Conservation (phyloP, 768 basidiomycete species). For the Naganishia randhawae region DNA sequence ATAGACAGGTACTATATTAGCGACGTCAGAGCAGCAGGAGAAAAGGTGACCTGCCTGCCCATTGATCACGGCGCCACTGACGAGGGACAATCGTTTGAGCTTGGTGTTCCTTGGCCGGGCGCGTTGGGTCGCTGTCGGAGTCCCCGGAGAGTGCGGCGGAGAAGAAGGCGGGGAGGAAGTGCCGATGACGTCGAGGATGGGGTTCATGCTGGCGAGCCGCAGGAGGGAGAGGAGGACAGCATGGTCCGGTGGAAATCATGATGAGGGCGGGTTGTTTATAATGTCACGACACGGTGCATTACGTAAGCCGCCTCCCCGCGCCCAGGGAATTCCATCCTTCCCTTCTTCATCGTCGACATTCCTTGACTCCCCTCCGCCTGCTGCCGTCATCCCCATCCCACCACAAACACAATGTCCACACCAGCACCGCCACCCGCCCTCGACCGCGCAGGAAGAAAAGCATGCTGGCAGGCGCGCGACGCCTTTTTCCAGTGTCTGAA, state of each 20-base stretch:
- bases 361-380: neutral
- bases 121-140: neutral
- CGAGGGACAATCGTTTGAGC: conserved; percentile 12
- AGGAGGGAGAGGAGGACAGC: neutral
- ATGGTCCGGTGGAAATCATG: neutral
- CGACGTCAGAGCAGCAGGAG: neutral
- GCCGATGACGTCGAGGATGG: neutral
- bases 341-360: neutral
- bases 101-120: neutral
- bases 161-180: neutral
- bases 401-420: conserved; percentile 32
- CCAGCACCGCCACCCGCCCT: conserved; percentile 40
- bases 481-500: conserved; percentile 82
- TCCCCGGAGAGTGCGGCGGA: neutral
- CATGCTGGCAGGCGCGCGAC: conserved; percentile 83
- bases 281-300: too few relatives aligned
- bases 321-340: neutral
- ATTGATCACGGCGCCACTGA: conserved; percentile 10
- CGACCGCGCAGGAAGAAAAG: conserved; percentile 65
- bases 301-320: too few relatives aligned
- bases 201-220: too few relatives aligned
- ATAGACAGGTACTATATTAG: neutral
- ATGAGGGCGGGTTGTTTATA: conserved; percentile 21
- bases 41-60: neutral
- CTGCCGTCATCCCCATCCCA: neutral